Evolutionary conservation across 768 basidiomycete species (phyloP).

Genomic region (Lenzites betulinus): DNA sequence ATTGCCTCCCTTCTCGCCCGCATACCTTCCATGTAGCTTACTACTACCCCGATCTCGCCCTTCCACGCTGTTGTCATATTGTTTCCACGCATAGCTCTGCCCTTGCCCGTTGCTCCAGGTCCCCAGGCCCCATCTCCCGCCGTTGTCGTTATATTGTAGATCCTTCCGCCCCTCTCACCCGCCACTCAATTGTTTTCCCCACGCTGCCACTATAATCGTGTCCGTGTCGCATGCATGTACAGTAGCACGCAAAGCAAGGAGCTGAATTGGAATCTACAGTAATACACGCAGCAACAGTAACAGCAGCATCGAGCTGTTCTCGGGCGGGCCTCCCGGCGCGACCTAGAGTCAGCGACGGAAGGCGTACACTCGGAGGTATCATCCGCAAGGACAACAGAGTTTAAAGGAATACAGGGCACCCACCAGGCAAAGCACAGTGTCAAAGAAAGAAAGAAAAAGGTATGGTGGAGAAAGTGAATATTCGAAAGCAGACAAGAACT

Average conservation of each 20-base stretch:
- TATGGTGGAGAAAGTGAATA: not conserved
- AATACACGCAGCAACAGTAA: constrained; percentile 19
- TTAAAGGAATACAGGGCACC: constrained; percentile 8
- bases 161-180: not conserved
- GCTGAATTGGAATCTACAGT: constrained; percentile 17
- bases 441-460: not conserved
- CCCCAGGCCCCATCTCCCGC: not conserved
- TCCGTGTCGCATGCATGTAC: constrained; percentile 18
- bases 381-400: not conserved
- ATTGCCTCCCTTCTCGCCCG: not conserved
- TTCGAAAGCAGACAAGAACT: not conserved
- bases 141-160: not conserved
- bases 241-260: constrained; percentile 18
- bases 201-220: not conserved
- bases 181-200: not conserved
- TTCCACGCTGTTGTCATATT: not conserved
- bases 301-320: not conserved
- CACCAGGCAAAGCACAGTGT: not conserved
- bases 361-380: constrained; percentile 1
- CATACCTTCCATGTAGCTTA: not conserved
- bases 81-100: not conserved
- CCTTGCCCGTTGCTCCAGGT: not conserved
- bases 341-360: not conserved
- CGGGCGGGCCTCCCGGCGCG: constrained; percentile 4
- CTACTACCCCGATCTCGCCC: not conserved